Base-by-base conservation (phyloP, 2,329 filamentous ascomycete species). In the Stagonosporopsis tanaceti region DNA sequence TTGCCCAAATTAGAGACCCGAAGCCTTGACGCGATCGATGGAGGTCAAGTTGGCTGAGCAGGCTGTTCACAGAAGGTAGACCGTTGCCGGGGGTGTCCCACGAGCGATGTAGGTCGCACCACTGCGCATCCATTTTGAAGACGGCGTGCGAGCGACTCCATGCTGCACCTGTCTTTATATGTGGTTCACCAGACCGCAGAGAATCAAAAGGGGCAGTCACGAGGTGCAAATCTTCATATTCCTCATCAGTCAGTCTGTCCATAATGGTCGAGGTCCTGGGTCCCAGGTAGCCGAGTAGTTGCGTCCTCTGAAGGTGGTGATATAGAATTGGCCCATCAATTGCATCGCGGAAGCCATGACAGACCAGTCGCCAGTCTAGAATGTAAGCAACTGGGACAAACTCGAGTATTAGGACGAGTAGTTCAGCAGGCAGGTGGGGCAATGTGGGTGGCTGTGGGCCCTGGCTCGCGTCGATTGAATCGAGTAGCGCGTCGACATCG, bases 391-490 rank as follows among this genome's bases (percentile, higher is more conserved):
- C 48, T 9, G 70, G 71, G 0, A 76, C 64, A 38, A 59, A 56
- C 40, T 72, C 68, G 17, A 76, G 45, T 2, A 75, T 64, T 6
- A 59, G 57, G 1, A 73, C 53, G 2, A 75, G 51, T 4, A 76
- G 53, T 38, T 76, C 73, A 2, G 71, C 68, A 14, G 73, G 73
- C 6, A 76, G 58, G n/a, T 67, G 62, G 20, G 64, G 63, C 20
- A 57, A 20, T 14, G 54, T 17, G 1, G 59, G 30, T 1, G 42
- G 24, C 6, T 54, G 28, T 6, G 41, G 28, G 9, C 53, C 44
- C 51, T 75, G 69, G 60, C 70, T 74, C 0, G 67, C 62, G 15
- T 73, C 69, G 9, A 75, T 75, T 0, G 69, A 64, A 39, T 40
- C 53, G 37, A 76, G 57, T 4, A 74, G 57, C 2, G 70, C 68